phyloP scores from a whole-genome alignment of 768 basidiomycete genomes.

The Jaapia argillacea region DNA sequence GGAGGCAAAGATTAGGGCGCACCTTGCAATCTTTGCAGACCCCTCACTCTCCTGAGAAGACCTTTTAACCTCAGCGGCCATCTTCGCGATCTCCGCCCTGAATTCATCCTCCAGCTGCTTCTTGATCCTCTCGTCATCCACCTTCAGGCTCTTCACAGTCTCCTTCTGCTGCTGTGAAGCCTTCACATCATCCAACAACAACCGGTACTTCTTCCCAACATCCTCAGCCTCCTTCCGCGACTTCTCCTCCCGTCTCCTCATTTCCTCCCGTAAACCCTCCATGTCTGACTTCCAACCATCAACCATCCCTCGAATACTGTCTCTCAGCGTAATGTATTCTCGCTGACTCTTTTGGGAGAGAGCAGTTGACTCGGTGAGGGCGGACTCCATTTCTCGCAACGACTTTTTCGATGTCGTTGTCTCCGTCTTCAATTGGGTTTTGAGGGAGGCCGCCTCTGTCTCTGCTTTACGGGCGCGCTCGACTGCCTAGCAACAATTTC shows the following conservation, averaged over 20 bases:
- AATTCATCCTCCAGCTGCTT: slow-evolving; percentile 55
- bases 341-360: slow-evolving; percentile 73
- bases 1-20: slow-evolving; percentile 16
- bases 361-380: slow-evolving; percentile 64
- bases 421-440: slow-evolving; percentile 65
- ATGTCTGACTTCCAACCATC: slow-evolving; percentile 70
- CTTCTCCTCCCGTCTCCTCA: slow-evolving; percentile 64
- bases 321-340: slow-evolving; percentile 73
- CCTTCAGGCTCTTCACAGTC: slow-evolving; percentile 38
- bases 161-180: slow-evolving; percentile 33
- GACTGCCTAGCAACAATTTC: slow-evolving; percentile 38
- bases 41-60: slow-evolving; percentile 45
- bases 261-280: slow-evolving; percentile 61
- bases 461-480: slow-evolving; percentile 85
- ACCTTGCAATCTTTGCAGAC: slow-evolving; percentile 56
- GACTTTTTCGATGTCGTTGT: slow-evolving; percentile 64
- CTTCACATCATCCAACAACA: slow-evolving; percentile 54
- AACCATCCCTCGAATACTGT: slow-evolving; percentile 63
- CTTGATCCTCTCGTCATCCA: slow-evolving; percentile 36
- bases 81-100: slow-evolving; percentile 39
- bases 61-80: slow-evolving; percentile 45
- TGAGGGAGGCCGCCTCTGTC: slow-evolving; percentile 57
- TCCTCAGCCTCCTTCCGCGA: slow-evolving; percentile 58
- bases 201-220: slow-evolving; percentile 58
- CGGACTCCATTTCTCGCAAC: slow-evolving; percentile 70